Base-by-base conservation (phyloP, 2,329 filamentous ascomycete genomes). In the Clathrospora elynae region DNA sequence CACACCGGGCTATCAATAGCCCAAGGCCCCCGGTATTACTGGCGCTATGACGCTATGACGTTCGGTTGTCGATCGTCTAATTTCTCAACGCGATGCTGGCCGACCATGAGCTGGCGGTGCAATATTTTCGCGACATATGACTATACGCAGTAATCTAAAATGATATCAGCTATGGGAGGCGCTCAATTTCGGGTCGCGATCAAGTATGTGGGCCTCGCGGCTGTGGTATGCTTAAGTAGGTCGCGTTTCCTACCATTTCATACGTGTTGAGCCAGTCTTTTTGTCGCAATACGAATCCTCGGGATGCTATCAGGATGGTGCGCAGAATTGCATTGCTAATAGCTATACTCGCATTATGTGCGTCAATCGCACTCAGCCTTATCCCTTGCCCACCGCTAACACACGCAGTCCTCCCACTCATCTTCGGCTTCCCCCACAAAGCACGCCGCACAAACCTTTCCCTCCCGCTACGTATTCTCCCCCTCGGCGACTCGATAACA, bases 401-500 rank as follows among this genome's bases (percentile, higher is more conserved):
- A 19, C n/a, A 17, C 25, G 8, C 22, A 53, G 49, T 54, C 8
- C 35, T 51, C 12, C 17, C 22, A 12, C 29, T 53, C 22, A 34
- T 33, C 29, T 25, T 30, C 10, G 26, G 41, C 29, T 28, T 44
- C 10, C 51, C 42, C 8, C 37, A 26, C 22, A 25, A 25, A 24
- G 22, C 6, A 18, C 44, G n/a, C 9, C 34, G 32, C 24, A 24
- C 30, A 17, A 32, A 41, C 38, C 35, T 35, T 29, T 29, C 39
- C 23, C 33, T 43, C 17, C 48, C 51, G n/a, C 44, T 62, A 8
- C 55, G 53, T 20, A 56, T 62, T 33, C 55, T 62, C 10, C 59
- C 55, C 4, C 57, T 62, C 18, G 59, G 58, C 25, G 58, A 62
- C 48, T 52, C 52, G 19, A 60, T 61, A 42, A 62, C 60, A 35